Conservation (phyloP, 2,329 filamentous ascomycete genomes). For the Penicillium sp. region DNA sequence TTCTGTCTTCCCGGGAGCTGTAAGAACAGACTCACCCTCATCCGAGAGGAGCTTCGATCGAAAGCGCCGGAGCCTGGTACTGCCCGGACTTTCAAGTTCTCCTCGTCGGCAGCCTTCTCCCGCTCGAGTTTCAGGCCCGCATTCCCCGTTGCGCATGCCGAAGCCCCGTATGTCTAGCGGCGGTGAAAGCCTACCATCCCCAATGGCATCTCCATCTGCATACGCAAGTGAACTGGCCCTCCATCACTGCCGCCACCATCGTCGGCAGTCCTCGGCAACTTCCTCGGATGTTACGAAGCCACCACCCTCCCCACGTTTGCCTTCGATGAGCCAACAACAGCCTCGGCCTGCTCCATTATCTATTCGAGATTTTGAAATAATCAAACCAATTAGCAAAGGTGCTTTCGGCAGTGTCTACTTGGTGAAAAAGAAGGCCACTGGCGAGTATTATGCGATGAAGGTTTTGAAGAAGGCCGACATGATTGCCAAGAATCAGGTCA, state of each 20-base stretch:
- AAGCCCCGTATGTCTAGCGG: conserved; percentile 70
- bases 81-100: conserved; percentile 71
- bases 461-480: conserved; percentile 99
- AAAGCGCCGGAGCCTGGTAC: conserved; percentile 81
- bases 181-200: conserved; percentile 65
- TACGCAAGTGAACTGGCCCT: conserved; percentile 68
- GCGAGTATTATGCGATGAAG: conserved; percentile 98
- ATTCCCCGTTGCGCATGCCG: conserved; percentile 80
- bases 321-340: conserved; percentile 70
- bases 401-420: conserved; percentile 97
- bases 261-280: conserved; percentile 86
- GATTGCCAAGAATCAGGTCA: conserved; percentile 99
- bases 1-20: conserved; percentile 68
- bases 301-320: conserved; percentile 79
- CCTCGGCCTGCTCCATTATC: conserved; percentile 88
- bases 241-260: conserved; percentile 64
- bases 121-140: conserved; percentile 70
- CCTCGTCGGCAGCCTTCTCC: conserved; percentile 87
- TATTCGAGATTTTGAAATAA: conserved; percentile 99
- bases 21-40: conserved; percentile 83
- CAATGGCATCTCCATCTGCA: conserved; percentile 85
- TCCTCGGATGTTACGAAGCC: conserved; percentile 68
- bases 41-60: conserved; percentile 84
- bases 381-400: conserved; percentile 98
- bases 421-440: conserved; percentile 97